These are phyloP conservation scores for Pseudisothecium myosuroides DNA, from an alignment of 225 moss, liverwort and hornwort genomes.

Conservation along the genomic window DNA sequence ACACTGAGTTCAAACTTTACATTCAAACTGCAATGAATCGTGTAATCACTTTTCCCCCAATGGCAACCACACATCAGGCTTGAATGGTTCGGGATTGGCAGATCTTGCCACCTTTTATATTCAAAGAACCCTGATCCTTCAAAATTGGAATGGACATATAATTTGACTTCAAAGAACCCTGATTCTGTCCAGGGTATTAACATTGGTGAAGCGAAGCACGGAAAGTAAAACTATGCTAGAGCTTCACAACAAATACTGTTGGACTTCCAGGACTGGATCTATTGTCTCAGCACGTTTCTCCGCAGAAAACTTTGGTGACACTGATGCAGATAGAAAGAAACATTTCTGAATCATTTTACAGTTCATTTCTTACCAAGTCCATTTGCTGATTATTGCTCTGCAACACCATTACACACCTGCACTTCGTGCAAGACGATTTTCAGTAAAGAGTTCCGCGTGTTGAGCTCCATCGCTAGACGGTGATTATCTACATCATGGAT, in stretches of 20 bases:
- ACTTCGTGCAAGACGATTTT: conserved; percentile 42
- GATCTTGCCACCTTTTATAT: neutral
- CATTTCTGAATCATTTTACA: neutral
- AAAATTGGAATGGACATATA: neutral
- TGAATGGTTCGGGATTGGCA: neutral
- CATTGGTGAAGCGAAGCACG: neutral
- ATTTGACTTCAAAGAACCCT: neutral
- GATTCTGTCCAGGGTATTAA: neutral
- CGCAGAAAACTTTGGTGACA: neutral
- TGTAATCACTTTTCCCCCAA: neutral
- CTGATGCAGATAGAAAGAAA: neutral
- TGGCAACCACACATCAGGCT: neutral
- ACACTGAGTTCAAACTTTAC: neutral
- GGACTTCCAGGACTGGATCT: neutral
- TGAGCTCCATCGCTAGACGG: conserved; percentile 70
- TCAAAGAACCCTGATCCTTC: neutral
- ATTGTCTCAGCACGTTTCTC: neutral
- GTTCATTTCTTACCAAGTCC: neutral
- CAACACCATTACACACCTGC: conserved; percentile 12
- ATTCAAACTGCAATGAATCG: neutral
- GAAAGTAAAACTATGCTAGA: neutral
- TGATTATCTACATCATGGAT: conserved; percentile 60
- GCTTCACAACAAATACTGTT: neutral
- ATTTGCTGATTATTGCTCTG: neutral
- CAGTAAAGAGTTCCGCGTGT: conserved; percentile 30